phyloP scores from a whole-genome alignment of 495 filamentous ascomycete genomes.

The Durotheca rogersii region DNA sequence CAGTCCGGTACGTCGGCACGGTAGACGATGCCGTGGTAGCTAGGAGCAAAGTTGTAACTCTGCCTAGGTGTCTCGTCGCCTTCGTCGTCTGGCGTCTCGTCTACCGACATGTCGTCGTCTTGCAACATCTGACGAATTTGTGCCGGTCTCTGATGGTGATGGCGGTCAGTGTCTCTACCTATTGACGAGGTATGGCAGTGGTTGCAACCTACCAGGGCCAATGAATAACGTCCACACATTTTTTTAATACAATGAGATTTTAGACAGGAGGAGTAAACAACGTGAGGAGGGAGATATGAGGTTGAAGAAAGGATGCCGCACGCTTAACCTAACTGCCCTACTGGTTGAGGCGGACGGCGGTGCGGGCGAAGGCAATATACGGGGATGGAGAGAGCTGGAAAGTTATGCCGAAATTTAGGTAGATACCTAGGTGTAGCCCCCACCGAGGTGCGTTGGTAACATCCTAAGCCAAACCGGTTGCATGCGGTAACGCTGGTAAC shows the following conservation, averaged over 20 bases:
- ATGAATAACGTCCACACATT: conserved; percentile 88
- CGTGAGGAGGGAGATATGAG: no score
- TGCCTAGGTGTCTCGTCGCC: conserved; percentile 62
- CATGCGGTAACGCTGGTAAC: no score
- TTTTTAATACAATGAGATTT: conserved; percentile 6
- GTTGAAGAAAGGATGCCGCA: no score
- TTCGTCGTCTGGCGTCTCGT: conserved; percentile 72
- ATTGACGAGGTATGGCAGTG: not conserved
- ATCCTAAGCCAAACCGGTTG: no score
- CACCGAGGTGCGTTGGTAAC: no score
- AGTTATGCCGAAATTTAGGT: conserved; percentile 25
- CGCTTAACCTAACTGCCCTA: no score
- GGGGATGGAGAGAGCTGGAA: no score
- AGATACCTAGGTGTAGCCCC: no score
- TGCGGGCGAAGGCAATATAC: no score
- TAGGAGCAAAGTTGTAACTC: conserved; percentile 91
- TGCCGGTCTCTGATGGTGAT: conserved; percentile 50
- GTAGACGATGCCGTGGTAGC: conserved; percentile 82
- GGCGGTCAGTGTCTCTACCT: conserved; percentile 21
- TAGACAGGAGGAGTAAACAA: not conserved
- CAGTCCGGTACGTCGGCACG: conserved; percentile 67
- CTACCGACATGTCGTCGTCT: conserved; percentile 72
- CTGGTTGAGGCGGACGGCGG: no score
- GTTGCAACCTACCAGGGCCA: conserved; percentile 65
- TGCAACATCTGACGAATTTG: conserved; percentile 69